These are phyloP conservation scores for Thielaviopsis musarum DNA, from an alignment of 2,329 filamentous ascomycete genomes.

Conservation along the genomic window DNA sequence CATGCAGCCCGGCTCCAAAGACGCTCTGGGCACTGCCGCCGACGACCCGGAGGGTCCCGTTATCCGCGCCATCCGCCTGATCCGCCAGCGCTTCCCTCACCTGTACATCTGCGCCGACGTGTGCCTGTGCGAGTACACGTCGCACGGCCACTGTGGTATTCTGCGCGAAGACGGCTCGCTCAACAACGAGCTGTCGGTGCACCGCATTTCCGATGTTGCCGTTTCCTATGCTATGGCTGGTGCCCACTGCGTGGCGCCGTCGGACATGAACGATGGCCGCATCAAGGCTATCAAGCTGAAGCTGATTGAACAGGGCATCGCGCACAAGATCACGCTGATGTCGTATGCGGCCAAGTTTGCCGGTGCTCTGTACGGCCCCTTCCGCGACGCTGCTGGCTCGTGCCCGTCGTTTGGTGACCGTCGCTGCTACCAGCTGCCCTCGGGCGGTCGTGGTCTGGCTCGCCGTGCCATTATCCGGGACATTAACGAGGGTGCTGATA, in stretches of 20 bases:
- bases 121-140: slow-evolving; percentile 96
- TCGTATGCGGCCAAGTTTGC: slow-evolving; percentile 97
- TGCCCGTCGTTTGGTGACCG: slow-evolving; percentile 84
- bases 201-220: slow-evolving; percentile 94
- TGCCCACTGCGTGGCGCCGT: slow-evolving; percentile 90
- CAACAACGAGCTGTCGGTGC: slow-evolving; percentile 85
- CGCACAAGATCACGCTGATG: slow-evolving; percentile 86
- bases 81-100: slow-evolving; percentile 72
- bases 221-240: slow-evolving; percentile 90
- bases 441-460: slow-evolving; percentile 78
- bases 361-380: slow-evolving; percentile 89
- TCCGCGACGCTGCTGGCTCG: slow-evolving; percentile 89
- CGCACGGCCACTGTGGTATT: slow-evolving; percentile 94
- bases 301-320: slow-evolving; percentile 84
- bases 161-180: slow-evolving; percentile 80
- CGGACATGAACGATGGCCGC: slow-evolving; percentile 97
- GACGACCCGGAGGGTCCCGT: slow-evolving; percentile 90
- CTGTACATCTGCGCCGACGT: slow-evolving; percentile 88
- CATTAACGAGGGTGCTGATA: slow-evolving; percentile 84
- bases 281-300: slow-evolving; percentile 97
- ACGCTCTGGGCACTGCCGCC: slow-evolving; percentile 77
- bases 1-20: slow-evolving; percentile 63
- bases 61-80: slow-evolving; percentile 67
- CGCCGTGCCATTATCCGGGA: slow-evolving; percentile 80
- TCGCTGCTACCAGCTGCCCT: slow-evolving; percentile 91